A percentile compares a stretch with the other conserved stretches of the same genome.
These are phyloP conservation scores for Calocybe cyanea DNA, from an alignment of 768 basidiomycete species.

Conservation along the genomic window DNA sequence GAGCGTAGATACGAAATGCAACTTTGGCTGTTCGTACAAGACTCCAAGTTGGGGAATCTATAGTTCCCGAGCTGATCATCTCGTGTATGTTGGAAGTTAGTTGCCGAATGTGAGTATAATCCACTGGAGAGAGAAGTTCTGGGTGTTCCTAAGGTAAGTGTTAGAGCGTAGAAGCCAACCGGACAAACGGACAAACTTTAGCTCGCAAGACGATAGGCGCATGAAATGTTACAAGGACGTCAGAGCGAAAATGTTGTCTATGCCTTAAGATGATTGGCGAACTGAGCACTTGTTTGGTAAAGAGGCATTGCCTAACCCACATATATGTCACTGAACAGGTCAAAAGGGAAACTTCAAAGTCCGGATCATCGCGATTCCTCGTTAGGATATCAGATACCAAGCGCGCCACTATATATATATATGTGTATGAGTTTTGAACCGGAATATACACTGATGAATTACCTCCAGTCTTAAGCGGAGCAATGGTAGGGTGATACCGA, in stretches of 20 bases:
- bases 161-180: slow-evolving; percentile 3
- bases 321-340: slow-evolving; percentile 85
- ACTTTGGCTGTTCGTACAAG: slow-evolving; percentile 71
- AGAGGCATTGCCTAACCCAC: slow-evolving; percentile 29
- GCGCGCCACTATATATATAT: slow-evolving; percentile 60
- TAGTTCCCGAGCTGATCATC: slow-evolving; percentile 70
- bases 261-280: slow-evolving; percentile 47
- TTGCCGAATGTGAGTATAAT: slow-evolving; percentile 55
- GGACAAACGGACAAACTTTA: slow-evolving; percentile 37
- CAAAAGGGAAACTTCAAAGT: slow-evolving; percentile 69
- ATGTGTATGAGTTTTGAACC: not conserved
- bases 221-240: slow-evolving; percentile 82
- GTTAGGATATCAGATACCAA: slow-evolving; percentile 76
- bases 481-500: slow-evolving; percentile 82
- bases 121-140: slow-evolving; percentile 64
- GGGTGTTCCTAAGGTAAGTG: slow-evolving; percentile 51
- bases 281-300: not conserved
- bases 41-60: slow-evolving; percentile 85
- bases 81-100: slow-evolving; percentile 62
- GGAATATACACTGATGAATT: slow-evolving; percentile 11
- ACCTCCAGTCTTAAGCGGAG: slow-evolving; percentile 87
- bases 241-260: slow-evolving; percentile 82
- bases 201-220: slow-evolving; percentile 62
- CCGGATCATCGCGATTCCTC: slow-evolving; percentile 59
- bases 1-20: slow-evolving; percentile 78